Conservation (phyloP, 164 flowering plant species). For the Santalum album region DNA sequence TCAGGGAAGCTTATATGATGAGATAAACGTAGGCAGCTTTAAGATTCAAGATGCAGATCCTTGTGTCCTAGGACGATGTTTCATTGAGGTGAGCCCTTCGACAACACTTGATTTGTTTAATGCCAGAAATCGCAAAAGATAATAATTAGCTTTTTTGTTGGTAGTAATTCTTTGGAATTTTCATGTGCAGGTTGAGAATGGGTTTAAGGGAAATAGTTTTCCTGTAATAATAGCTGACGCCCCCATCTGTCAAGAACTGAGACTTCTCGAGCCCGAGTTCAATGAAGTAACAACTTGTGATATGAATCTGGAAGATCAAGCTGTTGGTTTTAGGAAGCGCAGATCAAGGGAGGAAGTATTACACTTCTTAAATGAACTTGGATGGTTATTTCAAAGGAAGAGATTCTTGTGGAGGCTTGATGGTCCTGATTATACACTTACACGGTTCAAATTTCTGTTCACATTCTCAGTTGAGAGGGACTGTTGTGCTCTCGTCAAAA, state of each 20-base stretch:
- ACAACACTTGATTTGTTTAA: no score
- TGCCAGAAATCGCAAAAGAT: no score
- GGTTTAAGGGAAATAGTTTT: constrained; percentile 71
- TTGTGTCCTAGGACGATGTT: constrained; percentile 15
- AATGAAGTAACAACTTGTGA: constrained; percentile 23
- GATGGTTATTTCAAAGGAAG: constrained; percentile 81
- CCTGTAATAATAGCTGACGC: constrained; percentile 81
- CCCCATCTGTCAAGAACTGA: constrained; percentile 60
- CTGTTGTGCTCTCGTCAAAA: constrained; percentile 56
- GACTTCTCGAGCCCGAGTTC: constrained; percentile 61
- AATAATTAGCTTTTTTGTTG: no score
- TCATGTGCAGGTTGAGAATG: constrained; percentile 92
- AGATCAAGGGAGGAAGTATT: constrained; percentile 53
- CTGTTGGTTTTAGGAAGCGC: constrained; percentile 24
- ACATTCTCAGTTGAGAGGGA: constrained; percentile 67
- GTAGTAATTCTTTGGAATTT: no score
- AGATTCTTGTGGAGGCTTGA: constrained; percentile 15
- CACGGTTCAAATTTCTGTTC: constrained; percentile 61
- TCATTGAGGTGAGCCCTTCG: constrained; percentile 97
- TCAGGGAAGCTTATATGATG: neutral
- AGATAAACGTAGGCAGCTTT: neutral
- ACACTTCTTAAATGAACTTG: constrained; percentile 83
- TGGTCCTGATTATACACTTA: constrained; percentile 28
- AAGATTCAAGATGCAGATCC: neutral
- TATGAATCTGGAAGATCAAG: constrained; percentile 24